Evolutionary conservation across 148 eudicot species (phyloP).

Genomic region (Pouteria glomerata): DNA sequence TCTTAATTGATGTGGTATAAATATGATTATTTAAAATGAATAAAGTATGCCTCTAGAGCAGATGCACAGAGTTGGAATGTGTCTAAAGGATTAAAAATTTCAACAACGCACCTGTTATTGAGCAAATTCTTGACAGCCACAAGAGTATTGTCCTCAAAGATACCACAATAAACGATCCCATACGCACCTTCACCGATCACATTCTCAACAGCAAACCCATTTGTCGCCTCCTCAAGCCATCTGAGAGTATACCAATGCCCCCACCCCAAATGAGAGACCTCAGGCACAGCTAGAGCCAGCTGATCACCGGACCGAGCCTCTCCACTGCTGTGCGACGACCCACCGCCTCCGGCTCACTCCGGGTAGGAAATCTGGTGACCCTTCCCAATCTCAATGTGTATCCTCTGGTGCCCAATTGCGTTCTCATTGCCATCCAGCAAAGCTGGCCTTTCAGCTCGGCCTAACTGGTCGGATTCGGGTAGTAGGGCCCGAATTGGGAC

Average conservation of each 20-base stretch:
- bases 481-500: conserved; percentile 17
- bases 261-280: conserved; percentile 88
- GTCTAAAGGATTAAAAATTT: too few species aligned
- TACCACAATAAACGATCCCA: conserved; percentile 78
- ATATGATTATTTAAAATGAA: too few species aligned
- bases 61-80: too few species aligned
- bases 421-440: conserved; percentile 25
- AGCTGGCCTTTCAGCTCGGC: conserved; percentile 10
- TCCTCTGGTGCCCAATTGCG: conserved; percentile 32
- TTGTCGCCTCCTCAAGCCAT: conserved; percentile 66
- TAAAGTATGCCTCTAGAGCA: too few species aligned
- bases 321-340: conserved; percentile 26
- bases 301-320: conserved; percentile 35
- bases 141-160: conserved; percentile 33
- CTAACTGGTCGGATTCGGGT: conserved; percentile 25
- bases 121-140: conserved; percentile 91
- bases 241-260: conserved; percentile 88
- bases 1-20: too few species aligned
- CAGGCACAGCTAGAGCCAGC: conserved; percentile 32
- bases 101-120: conserved; percentile 56
- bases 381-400: conserved; percentile 54
- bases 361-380: conserved; percentile 52
- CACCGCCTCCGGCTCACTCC: conserved; percentile 16
- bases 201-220: conserved; percentile 71
- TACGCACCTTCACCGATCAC: conserved; percentile 97